Conservation (phyloP, 2,329 filamentous ascomycete genomes). For the Basipetospora chlamydospora region DNA sequence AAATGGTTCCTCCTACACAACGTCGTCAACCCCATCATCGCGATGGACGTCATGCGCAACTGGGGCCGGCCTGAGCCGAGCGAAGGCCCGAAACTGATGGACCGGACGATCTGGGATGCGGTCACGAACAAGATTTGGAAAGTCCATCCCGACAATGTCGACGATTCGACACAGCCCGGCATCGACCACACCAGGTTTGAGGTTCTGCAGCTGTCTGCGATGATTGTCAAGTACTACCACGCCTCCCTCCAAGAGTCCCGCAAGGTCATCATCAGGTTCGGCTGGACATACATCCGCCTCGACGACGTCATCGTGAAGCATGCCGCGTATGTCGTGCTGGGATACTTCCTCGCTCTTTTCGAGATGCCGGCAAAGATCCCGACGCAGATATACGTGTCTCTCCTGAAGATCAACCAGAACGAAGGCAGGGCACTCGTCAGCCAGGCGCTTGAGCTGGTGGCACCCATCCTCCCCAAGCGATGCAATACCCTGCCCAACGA, state of each 20-base stretch:
- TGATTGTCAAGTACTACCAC: slow-evolving; percentile 91
- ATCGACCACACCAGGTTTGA: slow-evolving; percentile 96
- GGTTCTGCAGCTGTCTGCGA: slow-evolving; percentile 81
- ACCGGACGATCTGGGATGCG: slow-evolving; percentile 73
- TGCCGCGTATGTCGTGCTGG: slow-evolving; percentile 90
- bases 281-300: slow-evolving; percentile 96
- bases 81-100: slow-evolving; percentile 59
- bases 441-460: slow-evolving; percentile 85
- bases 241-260: slow-evolving; percentile 76
- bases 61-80: slow-evolving; percentile 47
- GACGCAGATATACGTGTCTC: slow-evolving; percentile 81
- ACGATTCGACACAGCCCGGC: slow-evolving; percentile 70
- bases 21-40: slow-evolving; percentile 88
- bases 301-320: slow-evolving; percentile 99
- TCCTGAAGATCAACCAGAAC: slow-evolving; percentile 86
- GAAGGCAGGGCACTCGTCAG: slow-evolving; percentile 86
- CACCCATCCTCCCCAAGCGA: slow-evolving; percentile 82
- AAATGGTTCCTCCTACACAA: slow-evolving; percentile 89
- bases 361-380: slow-evolving; percentile 95
- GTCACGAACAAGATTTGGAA: slow-evolving; percentile 93
- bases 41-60: slow-evolving; percentile 84
- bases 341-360: slow-evolving; percentile 94
- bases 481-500: slow-evolving; percentile 55
- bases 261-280: slow-evolving; percentile 98
- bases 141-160: slow-evolving; percentile 62